Conservation (phyloP, 2,329 filamentous ascomycete species). For the Talaromyces sp. region DNA sequence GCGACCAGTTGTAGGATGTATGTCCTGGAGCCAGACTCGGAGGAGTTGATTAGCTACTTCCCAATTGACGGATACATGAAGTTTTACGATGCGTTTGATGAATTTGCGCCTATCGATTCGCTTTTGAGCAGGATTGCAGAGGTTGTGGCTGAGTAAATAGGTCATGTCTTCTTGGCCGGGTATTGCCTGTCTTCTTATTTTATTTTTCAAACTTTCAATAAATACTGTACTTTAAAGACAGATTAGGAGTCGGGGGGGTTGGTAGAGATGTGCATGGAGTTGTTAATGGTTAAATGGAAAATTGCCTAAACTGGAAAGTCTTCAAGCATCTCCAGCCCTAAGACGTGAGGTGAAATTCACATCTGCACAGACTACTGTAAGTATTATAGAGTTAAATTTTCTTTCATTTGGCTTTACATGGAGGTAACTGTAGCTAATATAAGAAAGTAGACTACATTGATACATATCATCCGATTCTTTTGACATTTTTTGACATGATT, state of each 20-base stretch:
- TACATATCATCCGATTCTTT: not conserved
- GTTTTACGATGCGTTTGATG: not conserved
- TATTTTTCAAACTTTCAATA: too few species aligned
- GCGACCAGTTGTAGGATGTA: not conserved
- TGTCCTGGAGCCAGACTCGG: not conserved
- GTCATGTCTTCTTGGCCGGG: not conserved
- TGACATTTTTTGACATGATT: not conserved
- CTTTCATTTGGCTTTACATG: not conserved
- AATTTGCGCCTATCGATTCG: not conserved
- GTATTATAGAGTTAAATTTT: not conserved
- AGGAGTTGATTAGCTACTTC: not conserved
- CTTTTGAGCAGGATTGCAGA: not conserved
- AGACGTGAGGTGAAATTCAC: not conserved
- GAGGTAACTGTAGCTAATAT: not conserved
- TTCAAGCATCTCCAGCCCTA: not conserved
- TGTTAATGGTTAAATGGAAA: not conserved
- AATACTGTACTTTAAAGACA: too few species aligned
- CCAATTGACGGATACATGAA: not conserved
- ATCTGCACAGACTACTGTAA: not conserved
- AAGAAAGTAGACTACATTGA: not conserved
- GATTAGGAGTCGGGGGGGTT: not conserved
- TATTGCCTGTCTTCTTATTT: not conserved
- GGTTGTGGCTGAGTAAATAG: not conserved
- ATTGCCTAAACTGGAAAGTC: not conserved
- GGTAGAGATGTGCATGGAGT: not conserved